Percentiles rank a stretch among this genome's conserved stretches.
These are phyloP conservation scores for Ophidiomyces ophidiicola DNA, from an alignment of 2,329 filamentous ascomycete species.

Conservation along the genomic window DNA sequence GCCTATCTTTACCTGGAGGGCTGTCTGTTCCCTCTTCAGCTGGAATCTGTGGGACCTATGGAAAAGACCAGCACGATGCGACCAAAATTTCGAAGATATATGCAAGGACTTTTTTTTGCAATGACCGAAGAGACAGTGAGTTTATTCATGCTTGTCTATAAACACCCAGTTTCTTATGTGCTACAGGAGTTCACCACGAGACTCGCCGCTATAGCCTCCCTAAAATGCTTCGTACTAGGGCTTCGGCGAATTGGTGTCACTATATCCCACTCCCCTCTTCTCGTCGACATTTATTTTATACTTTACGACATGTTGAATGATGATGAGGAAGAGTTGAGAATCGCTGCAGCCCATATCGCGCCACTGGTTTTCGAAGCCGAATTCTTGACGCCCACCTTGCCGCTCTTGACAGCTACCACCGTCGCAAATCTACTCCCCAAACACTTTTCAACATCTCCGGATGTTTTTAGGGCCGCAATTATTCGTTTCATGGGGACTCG, in stretches of 20 bases:
- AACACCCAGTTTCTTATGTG: background rate
- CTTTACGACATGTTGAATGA: conserved; percentile 72
- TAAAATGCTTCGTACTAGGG: conserved; percentile 32
- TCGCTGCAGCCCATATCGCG: conserved; percentile 41
- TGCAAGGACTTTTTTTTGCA: conserved; percentile 27
- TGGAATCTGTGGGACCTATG: conserved; percentile 11
- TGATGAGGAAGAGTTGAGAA: conserved; percentile 80
- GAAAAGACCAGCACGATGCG: conserved; percentile 15
- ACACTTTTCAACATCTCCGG: conserved; percentile 24
- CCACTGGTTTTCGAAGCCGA: conserved; percentile 26
- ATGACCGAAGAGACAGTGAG: conserved; percentile 33
- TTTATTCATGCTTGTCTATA: background rate
- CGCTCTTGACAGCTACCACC: conserved; percentile 37
- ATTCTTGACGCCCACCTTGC: conserved; percentile 23
- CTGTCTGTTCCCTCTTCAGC: conserved; percentile 25
- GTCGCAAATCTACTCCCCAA: conserved; percentile 27
- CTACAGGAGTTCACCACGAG: conserved; percentile 31
- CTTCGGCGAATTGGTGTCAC: conserved; percentile 23
- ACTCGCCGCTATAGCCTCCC: conserved; percentile 27
- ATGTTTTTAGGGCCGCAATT: conserved; percentile 28
- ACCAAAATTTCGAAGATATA: conserved; percentile 23
- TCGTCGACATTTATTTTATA: conserved; percentile 49
- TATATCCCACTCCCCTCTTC: conserved; percentile 20
- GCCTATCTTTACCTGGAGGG: conserved; percentile 29
- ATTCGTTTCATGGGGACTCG: conserved; percentile 29